Percentiles rank a stretch among this genome's conserved stretches.
Conservation (phyloP, 1,284 basidiomycete genomes). For the Puccinia hordei region DNA sequence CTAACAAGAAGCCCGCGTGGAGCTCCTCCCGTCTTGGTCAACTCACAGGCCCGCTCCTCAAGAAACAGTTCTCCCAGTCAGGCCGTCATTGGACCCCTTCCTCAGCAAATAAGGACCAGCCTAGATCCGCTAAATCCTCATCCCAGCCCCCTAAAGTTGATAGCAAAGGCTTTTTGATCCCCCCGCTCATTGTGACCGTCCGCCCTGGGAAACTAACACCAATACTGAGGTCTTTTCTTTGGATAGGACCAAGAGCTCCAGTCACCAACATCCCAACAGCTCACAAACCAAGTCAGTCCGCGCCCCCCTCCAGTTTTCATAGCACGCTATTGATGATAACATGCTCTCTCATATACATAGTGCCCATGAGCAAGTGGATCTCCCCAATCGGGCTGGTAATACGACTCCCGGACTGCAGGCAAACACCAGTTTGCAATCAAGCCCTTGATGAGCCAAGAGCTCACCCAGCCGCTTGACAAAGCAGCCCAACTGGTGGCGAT, state of each 20-base stretch:
- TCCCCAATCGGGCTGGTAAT: background rate
- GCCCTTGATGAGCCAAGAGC: background rate
- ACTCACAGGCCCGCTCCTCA: slow-evolving; percentile 4
- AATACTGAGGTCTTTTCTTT: slow-evolving; percentile 22
- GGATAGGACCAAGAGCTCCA: background rate
- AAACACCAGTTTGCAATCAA: slow-evolving; percentile 25
- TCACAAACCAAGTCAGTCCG: slow-evolving; percentile 11
- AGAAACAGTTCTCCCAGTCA: slow-evolving; percentile 30
- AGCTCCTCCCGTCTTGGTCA: background rate
- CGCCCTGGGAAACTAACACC: slow-evolving; percentile 54
- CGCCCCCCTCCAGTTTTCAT: background rate
- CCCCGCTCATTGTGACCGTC: slow-evolving; percentile 56
- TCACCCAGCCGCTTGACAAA: background rate
- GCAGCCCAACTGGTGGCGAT: slow-evolving; percentile 29
- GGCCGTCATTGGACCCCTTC: background rate
- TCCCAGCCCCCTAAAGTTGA: slow-evolving; percentile 53
- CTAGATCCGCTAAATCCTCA: background rate
- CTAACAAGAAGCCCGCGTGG: background rate
- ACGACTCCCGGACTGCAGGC: background rate
- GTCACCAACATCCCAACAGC: background rate
- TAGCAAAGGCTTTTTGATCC: slow-evolving; percentile 58
- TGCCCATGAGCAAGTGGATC: background rate
- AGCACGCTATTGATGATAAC: background rate
- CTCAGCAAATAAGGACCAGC: background rate
- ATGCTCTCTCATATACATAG: background rate